A percentile compares a stretch with the other conserved stretches of the same genome.
Conservation (phyloP, 768 basidiomycete genomes). For the Serendipita indica region DNA sequence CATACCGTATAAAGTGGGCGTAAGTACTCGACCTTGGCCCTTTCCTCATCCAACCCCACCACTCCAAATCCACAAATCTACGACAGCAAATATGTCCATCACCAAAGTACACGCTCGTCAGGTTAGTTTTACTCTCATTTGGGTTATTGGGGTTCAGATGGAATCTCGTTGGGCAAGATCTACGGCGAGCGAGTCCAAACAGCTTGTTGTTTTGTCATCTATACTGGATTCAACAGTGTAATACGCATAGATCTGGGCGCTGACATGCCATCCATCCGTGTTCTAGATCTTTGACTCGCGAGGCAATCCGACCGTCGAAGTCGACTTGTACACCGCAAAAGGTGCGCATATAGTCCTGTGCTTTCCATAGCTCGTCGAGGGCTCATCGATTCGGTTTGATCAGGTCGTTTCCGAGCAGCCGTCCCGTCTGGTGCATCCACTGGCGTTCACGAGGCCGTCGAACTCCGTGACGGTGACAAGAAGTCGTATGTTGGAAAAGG, state of each 20-base stretch:
- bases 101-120: slow-evolving; percentile 85
- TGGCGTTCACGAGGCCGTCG: slow-evolving; percentile 94
- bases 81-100: slow-evolving; percentile 72
- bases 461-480: slow-evolving; percentile 96
- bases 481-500: slow-evolving; percentile 90
- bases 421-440: slow-evolving; percentile 99
- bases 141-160: background rate
- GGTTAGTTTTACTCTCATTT: slow-evolving; percentile 31
- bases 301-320: slow-evolving; percentile 94
- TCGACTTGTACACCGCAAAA: slow-evolving; percentile 76
- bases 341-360: slow-evolving; percentile 31
- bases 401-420: slow-evolving; percentile 83
- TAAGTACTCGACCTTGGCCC: background rate
- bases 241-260: too few relatives aligned
- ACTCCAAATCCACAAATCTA: background rate
- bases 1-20: background rate
- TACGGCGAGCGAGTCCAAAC: background rate
- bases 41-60: background rate
- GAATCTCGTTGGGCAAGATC: background rate
- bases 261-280: slow-evolving; percentile 7
- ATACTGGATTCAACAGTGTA: background rate
- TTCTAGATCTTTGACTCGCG: slow-evolving; percentile 96
- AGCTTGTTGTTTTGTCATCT: background rate
- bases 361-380: background rate
- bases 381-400: slow-evolving; percentile 12